Conservation (phyloP, 2,329 filamentous ascomycete species). For the Fusarium fracticaudum region DNA sequence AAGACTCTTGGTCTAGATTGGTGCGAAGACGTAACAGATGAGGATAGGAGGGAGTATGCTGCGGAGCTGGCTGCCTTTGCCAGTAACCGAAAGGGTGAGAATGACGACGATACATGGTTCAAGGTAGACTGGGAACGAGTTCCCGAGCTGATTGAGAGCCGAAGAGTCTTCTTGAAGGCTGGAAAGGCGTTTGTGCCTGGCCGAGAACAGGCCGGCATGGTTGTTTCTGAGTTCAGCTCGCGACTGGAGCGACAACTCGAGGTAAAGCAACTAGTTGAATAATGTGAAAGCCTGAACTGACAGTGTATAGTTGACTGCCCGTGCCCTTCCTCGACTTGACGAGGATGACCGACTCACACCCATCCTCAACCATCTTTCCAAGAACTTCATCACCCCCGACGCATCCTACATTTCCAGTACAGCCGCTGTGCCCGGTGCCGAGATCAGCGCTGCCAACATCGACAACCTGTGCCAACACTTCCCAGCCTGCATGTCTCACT, state of each 20-base stretch:
- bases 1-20: constrained; percentile 81
- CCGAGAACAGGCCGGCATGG: constrained; percentile 87
- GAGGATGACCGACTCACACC: constrained; percentile 90
- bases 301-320: constrained; percentile 76
- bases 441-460: constrained; percentile 81
- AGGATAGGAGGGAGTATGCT: constrained; percentile 75
- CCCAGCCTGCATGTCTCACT: constrained; percentile 91
- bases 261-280: constrained; percentile 56
- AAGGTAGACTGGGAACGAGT: constrained; percentile 97
- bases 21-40: constrained; percentile 86
- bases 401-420: constrained; percentile 75
- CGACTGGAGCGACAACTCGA: constrained; percentile 85
- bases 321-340: constrained; percentile 88
- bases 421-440: constrained; percentile 72
- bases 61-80: constrained; percentile 67
- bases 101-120: constrained; percentile 89
- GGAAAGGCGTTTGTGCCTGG: constrained; percentile 94
- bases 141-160: constrained; percentile 84
- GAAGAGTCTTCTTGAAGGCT: constrained; percentile 77
- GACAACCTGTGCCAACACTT: constrained; percentile 84
- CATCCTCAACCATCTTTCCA: constrained; percentile 80
- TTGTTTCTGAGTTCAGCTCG: constrained; percentile 84
- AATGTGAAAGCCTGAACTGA: not conserved
- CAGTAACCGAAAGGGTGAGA: constrained; percentile 48
- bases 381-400: constrained; percentile 94